Evolutionary conservation across 2,329 filamentous ascomycete species (phyloP).

Genomic region (Trichoderma gracile): DNA sequence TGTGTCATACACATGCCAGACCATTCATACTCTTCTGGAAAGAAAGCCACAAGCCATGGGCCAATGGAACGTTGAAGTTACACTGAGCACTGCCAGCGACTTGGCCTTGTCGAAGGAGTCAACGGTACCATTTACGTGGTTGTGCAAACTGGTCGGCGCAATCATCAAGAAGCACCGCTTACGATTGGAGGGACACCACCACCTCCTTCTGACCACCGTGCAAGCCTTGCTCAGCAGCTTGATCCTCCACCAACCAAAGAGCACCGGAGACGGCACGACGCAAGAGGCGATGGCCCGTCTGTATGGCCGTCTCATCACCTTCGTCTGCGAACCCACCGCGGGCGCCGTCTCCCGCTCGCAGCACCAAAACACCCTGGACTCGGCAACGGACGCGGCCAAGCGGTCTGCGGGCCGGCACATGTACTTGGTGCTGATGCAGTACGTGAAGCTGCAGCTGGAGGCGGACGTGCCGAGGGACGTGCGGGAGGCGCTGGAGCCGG

Average conservation of each 20-base stretch:
- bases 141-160: constrained; percentile 56
- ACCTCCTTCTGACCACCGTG: constrained; percentile 56
- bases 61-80: constrained; percentile 60
- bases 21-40: constrained; percentile 51
- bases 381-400: constrained; percentile 62
- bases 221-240: constrained; percentile 58
- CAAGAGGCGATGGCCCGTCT: constrained; percentile 50
- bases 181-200: constrained; percentile 63
- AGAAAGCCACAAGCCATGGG: constrained; percentile 52
- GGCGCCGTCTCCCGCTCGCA: constrained; percentile 54
- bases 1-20: constrained; percentile 44
- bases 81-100: constrained; percentile 49
- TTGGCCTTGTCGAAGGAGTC: constrained; percentile 37
- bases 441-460: constrained; percentile 63
- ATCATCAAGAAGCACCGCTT: constrained; percentile 62
- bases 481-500: constrained; percentile 58
- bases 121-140: constrained; percentile 45
- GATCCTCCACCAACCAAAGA: constrained; percentile 36
- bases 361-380: constrained; percentile 53
- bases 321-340: constrained; percentile 60
- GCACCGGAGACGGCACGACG: constrained; percentile 31
- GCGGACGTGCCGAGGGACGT: constrained; percentile 51
- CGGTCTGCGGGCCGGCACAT: constrained; percentile 62
- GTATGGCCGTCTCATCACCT: constrained; percentile 57
- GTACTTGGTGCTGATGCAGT: constrained; percentile 60